Base-by-base conservation (phyloP, 2,329 filamentous ascomycete genomes). In the Apiospora rasikravindrae region DNA sequence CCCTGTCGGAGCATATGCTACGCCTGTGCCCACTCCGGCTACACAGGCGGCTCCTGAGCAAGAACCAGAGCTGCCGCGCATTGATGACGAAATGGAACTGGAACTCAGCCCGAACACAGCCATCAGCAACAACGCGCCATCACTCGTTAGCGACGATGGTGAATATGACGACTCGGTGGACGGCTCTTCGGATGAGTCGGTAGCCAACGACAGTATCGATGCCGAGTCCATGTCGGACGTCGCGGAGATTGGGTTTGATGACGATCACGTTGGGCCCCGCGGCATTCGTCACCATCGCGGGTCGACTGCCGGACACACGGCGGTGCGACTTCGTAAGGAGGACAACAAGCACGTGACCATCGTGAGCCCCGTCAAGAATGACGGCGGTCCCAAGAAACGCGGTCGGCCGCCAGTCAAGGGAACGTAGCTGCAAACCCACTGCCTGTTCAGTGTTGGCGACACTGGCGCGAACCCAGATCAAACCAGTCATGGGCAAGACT, bases 141-240 rank as follows among this genome's bases (percentile, higher is more conserved):
- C 92, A 77, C 86, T 95, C 68, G 92, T 95, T 78, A 94, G 92
- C 82, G 93, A 95, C 81, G 92, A 94, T 78, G 92, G 92, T 76
- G 93, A 94, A 79, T 94, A 93, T 77, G 92, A 93, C 76, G 91
- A 92, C 71, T 93, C 91, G 1, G 90, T 92, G 71, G 89, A 90
- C 73, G 88, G 86, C 66, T 92, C 89, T 0, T 85, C 86, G 4
- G 87, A 87, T 4, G 84, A 86, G 61, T 91, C 90, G 5, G 90
- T 90, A 37, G 84, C 84, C 70, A 88, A 86, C 71, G 88, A 90
- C 68, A 85, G 83, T 71, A 80, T 88, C 49, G 90, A 90, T 37
- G 85, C 89, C n/a, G 89, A 89, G 73, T 86, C 87, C 4, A 85
- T 89, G 33, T 88, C 88, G 14, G 89, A 91, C 76, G 86, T 91